Conservation (phyloP, 371 early-diverging fungal genomes). For the Mortierella sp. region DNA sequence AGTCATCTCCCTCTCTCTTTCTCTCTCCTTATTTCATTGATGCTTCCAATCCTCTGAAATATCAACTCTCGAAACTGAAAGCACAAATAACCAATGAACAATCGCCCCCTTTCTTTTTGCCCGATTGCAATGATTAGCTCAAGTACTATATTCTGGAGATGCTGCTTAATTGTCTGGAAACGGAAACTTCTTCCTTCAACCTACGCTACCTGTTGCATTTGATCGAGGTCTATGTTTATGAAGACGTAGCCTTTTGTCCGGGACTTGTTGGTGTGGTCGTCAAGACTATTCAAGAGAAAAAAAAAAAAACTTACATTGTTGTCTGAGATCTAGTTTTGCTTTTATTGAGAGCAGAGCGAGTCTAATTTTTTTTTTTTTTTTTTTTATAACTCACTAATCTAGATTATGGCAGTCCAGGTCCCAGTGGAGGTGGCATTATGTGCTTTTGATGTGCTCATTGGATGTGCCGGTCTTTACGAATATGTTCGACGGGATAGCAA, state of each 20-base stretch:
- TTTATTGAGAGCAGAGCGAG: background rate
- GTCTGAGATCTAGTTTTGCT: conserved; percentile 5
- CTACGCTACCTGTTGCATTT: conserved; percentile 74
- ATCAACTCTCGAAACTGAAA: too few relatives aligned
- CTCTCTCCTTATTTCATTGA: conserved; percentile 4
- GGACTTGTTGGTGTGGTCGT: conserved; percentile 77
- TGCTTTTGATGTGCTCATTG: conserved; percentile 77
- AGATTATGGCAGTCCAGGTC: conserved; percentile 71
- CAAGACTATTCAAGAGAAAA: conserved; percentile 70
- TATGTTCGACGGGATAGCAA: conserved; percentile 76
- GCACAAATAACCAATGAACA: background rate
- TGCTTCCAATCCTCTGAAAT: too few relatives aligned
- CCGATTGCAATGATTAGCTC: conserved; percentile 55
- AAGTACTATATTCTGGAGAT: conserved; percentile 78
- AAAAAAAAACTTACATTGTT: background rate
- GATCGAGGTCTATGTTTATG: conserved; percentile 77
- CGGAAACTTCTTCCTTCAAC: conserved; percentile 76
- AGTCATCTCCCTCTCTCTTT: conserved; percentile 5
- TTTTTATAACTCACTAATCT: background rate
- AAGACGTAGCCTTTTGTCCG: conserved; percentile 82
- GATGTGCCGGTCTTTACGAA: conserved; percentile 72
- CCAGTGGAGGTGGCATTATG: conserved; percentile 74
- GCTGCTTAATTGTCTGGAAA: conserved; percentile 70
- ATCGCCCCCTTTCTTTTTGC: background rate
- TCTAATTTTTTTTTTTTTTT: background rate